phyloP scores from a whole-genome alignment of 768 basidiomycete species.

The Rubroboletus satanas region DNA sequence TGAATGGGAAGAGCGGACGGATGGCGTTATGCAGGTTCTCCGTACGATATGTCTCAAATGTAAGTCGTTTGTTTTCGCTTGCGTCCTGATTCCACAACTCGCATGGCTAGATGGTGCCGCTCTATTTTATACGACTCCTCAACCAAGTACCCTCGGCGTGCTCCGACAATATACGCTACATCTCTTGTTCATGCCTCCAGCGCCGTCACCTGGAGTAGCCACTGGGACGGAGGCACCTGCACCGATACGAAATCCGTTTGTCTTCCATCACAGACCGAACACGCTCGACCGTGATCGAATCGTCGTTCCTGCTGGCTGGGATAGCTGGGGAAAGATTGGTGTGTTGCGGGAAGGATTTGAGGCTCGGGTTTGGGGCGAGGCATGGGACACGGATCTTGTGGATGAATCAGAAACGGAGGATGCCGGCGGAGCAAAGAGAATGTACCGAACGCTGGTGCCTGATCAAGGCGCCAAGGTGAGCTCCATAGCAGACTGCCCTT shows the following conservation, averaged over 20 bases:
- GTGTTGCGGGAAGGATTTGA: conserved; percentile 92
- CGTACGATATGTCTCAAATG: conserved; percentile 91
- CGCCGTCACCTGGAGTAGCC: conserved; percentile 43
- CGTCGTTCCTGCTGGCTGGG: conserved; percentile 94
- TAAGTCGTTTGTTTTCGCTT: conserved; percentile 38
- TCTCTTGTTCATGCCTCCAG: conserved; percentile 58
- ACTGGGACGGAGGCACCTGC: conserved; percentile 36
- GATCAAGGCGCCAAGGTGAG: conserved; percentile 72
- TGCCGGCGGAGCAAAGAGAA: conserved; percentile 54
- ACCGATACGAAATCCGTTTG: conserved; percentile 74
- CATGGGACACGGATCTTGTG: conserved; percentile 71
- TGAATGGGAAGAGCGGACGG: conserved; percentile 94
- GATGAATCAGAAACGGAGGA: conserved; percentile 39
- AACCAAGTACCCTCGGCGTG: conserved; percentile 68
- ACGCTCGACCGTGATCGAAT: conserved; percentile 90
- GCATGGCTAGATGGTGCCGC: conserved; percentile 76
- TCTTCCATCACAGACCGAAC: conserved; percentile 84
- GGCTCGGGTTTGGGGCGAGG: conserved; percentile 71
- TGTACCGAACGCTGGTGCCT: conserved; percentile 70
- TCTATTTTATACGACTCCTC: conserved; percentile 85
- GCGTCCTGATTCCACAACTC: not conserved
- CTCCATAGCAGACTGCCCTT: not conserved
- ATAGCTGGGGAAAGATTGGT: conserved; percentile 94
- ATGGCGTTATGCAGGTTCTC: conserved; percentile 93
- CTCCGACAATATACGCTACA: conserved; percentile 82